Percentiles rank a stretch among this genome's conserved stretches.
These are phyloP conservation scores for Macrophomina phaseolina DNA, from an alignment of 2,329 filamentous ascomycete species.

Conservation along the genomic window DNA sequence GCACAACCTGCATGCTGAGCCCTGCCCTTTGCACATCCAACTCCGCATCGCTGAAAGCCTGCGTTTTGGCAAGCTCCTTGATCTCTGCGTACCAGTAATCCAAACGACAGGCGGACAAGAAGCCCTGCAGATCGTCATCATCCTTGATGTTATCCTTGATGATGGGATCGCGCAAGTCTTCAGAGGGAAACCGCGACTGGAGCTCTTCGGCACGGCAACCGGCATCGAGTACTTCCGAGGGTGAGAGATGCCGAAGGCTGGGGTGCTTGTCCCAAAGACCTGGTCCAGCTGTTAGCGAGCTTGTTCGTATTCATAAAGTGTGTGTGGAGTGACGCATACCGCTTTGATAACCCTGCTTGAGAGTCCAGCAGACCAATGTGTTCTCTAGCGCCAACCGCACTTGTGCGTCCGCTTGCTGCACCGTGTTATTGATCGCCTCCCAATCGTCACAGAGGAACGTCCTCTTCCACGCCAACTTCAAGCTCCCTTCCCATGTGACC, in stretches of 20 bases:
- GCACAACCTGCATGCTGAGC: constrained; percentile 19
- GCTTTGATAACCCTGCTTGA: constrained; percentile 67
- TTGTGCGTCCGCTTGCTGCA: constrained; percentile 72
- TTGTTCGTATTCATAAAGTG: constrained; percentile 7
- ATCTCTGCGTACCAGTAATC: constrained; percentile 68
- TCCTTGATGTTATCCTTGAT: constrained; percentile 75
- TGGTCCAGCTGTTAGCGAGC: constrained; percentile 25
- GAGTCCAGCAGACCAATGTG: constrained; percentile 72
- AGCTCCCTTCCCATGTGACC: constrained; percentile 53
- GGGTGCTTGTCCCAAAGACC: constrained; percentile 28
- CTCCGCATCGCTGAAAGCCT: constrained; percentile 13
- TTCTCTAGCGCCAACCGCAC: constrained; percentile 63
- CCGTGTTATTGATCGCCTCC: constrained; percentile 77
- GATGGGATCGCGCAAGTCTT: constrained; percentile 69
- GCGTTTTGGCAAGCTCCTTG: constrained; percentile 42
- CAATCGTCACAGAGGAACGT: constrained; percentile 86
- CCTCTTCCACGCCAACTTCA: constrained; percentile 82
- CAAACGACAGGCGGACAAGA: constrained; percentile 71
- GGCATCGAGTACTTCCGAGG: constrained; percentile 47
- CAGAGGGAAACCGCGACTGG: constrained; percentile 56
- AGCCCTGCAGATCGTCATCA: constrained; percentile 67
- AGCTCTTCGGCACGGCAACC: constrained; percentile 63
- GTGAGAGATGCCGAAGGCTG: constrained; percentile 32
- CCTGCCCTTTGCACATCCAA: constrained; percentile 27
- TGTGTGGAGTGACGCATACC: constrained; percentile 55